Conservation (phyloP, 768 basidiomycete species). For the Leccinellum rugosiceps region DNA sequence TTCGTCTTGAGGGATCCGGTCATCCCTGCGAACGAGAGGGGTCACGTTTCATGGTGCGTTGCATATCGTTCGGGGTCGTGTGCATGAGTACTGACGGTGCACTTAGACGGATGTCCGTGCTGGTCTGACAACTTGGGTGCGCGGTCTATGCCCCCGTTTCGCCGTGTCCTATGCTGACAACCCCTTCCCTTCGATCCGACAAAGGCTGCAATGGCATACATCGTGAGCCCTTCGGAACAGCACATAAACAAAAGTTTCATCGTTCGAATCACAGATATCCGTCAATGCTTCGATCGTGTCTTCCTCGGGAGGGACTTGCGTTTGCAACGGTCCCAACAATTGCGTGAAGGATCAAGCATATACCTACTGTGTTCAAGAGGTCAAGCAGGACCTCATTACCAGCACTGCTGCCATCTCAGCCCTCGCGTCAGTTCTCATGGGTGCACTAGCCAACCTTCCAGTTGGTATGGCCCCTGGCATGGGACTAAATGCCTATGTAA, state of each 20-base stretch:
- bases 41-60: constrained; percentile 53
- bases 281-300: constrained; percentile 81
- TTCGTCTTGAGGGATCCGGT: constrained; percentile 70
- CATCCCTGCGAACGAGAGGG: constrained; percentile 59
- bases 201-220: constrained; percentile 82
- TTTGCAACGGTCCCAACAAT: constrained; percentile 55
- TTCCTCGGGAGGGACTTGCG: constrained; percentile 79
- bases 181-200: not conserved
- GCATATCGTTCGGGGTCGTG: constrained; percentile 10
- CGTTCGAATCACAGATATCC: constrained; percentile 51
- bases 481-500: constrained; percentile 77
- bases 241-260: not conserved
- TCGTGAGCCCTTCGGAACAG: constrained; percentile 41
- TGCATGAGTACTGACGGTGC: constrained; percentile 5
- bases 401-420: constrained; percentile 76
- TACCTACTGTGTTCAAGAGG: constrained; percentile 52
- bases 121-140: constrained; percentile 78
- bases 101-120: constrained; percentile 72
- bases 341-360: constrained; percentile 55
- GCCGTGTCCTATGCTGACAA: constrained; percentile 4
- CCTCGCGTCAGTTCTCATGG: constrained; percentile 78
- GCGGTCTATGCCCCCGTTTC: constrained; percentile 18
- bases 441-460: constrained; percentile 80
- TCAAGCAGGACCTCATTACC: constrained; percentile 77
- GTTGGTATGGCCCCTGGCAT: constrained; percentile 87